Base-by-base conservation (phyloP, 2,329 filamentous ascomycete genomes). In the Akanthomyces lecanii region DNA sequence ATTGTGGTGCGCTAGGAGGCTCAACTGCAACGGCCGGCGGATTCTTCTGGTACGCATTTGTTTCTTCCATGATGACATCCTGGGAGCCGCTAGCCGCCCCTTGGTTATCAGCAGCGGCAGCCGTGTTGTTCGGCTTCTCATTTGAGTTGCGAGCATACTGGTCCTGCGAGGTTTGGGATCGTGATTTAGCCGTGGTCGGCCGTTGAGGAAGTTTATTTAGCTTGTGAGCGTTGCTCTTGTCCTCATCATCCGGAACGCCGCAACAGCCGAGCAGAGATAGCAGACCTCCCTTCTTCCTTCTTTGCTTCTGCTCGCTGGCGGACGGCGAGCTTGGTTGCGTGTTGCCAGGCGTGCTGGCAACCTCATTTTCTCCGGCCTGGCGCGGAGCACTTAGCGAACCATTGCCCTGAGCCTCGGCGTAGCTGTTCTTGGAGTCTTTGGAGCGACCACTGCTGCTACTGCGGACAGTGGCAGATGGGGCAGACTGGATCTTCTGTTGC, bases 301-400 rank as follows among this genome's bases (percentile, higher is more conserved):
- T 85, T 73, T 78, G 79, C 70, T 81, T 82, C 63, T 79, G 76
- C 42, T 78, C 74, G 60, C 78, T 79, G 58, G 77, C 76, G 10
- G 74, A 77, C 36, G 83, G 81, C 40, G 82, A 83, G 70, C 77
- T 82, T 47, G 81, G 81, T 69, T 82, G 80, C 21, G 82, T 81
- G 64, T 79, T 78, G 65, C 75, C 78, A 40, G 79, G 74, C 5
- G 80, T 81, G 69, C 78, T 80, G 51, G 78, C 79, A 61, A 80
- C 80, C 66, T 82, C 81, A 67, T 80, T 83, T 71, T 79, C 81
- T 69, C 78, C 78, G 70, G 80, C 81, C 66, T 83, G 84, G 71
- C 82, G 80, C 76, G 85, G 86, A 77, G 86, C 90, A 68, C 85
- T 85, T 65, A 85, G 82, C 76, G 87, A 91, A 69, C 85, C 85